phyloP scores from a whole-genome alignment of 1,284 basidiomycete species.

The Schizopora paradoxa region DNA sequence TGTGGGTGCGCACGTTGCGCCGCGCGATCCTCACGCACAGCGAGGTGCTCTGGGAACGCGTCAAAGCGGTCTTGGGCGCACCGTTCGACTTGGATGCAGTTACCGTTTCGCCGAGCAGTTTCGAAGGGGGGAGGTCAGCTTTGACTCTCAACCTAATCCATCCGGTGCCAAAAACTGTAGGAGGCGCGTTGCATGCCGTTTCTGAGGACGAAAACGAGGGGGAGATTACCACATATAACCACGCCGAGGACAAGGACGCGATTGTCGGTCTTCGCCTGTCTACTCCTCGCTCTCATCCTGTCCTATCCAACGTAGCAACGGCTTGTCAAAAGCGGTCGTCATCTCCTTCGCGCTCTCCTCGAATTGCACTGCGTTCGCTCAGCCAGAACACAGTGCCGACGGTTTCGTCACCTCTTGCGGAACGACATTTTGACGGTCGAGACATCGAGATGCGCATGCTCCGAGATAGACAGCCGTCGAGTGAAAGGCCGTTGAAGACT shows the following conservation, averaged over 20 bases:
- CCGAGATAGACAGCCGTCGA: too few relatives aligned
- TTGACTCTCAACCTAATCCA: not conserved
- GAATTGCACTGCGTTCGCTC: not conserved
- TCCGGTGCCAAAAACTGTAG: conserved; percentile 1
- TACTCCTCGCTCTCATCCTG: conserved; percentile 6
- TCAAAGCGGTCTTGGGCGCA: conserved; percentile 73
- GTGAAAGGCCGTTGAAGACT: too few relatives aligned
- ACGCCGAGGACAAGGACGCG: not conserved
- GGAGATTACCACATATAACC: too few relatives aligned
- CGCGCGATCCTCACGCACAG: conserved; percentile 62
- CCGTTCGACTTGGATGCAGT: conserved; percentile 69
- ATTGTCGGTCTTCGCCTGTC: conserved; percentile 13
- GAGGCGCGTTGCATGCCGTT: conserved; percentile 3
- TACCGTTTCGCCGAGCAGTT: conserved; percentile 19
- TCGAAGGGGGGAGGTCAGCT: not conserved
- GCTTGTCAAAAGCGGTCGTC: not conserved
- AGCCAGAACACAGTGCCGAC: conserved; percentile 8
- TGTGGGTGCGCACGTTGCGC: conserved; percentile 62
- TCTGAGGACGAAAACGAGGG: conserved; percentile 6
- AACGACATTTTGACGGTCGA: too few relatives aligned
- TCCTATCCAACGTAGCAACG: not conserved
- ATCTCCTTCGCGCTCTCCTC: not conserved
- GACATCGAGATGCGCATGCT: too few relatives aligned
- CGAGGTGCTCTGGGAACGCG: conserved; percentile 77
- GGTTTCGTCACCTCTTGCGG: conserved; percentile 13